Evolutionary conservation across 257 asterid species (phyloP).

Genomic region (Fraxinus anomala): DNA sequence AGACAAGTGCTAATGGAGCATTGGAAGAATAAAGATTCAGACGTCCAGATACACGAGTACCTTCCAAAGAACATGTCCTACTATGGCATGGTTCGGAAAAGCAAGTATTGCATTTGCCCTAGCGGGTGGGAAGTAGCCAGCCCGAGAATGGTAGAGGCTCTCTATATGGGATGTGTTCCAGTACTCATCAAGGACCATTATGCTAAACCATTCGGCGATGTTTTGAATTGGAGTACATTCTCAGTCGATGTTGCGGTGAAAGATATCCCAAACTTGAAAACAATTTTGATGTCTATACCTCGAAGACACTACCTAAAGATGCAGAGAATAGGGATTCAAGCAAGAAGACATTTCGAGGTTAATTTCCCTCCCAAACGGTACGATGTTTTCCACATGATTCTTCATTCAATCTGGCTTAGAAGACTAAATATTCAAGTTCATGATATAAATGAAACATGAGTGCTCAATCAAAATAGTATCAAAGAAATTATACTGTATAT

Average conservation of each 20-base stretch:
- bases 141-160: slow-evolving; percentile 66
- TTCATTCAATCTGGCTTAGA: slow-evolving; percentile 61
- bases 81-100: slow-evolving; percentile 52
- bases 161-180: slow-evolving; percentile 60
- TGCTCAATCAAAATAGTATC: too few species aligned
- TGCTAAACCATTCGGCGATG: slow-evolving; percentile 53
- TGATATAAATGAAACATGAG: slow-evolving; percentile 29
- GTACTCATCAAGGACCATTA: slow-evolving; percentile 55
- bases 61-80: slow-evolving; percentile 46
- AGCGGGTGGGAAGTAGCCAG: slow-evolving; percentile 69
- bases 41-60: slow-evolving; percentile 45
- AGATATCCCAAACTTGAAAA: slow-evolving; percentile 47
- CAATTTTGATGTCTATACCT: slow-evolving; percentile 42
- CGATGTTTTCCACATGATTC: slow-evolving; percentile 62
- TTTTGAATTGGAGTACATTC: slow-evolving; percentile 52
- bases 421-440: slow-evolving; percentile 51
- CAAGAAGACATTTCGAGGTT: slow-evolving; percentile 55
- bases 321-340: slow-evolving; percentile 45
- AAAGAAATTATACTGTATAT: too few species aligned
- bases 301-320: slow-evolving; percentile 32
- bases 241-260: slow-evolving; percentile 39
- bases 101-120: slow-evolving; percentile 62
- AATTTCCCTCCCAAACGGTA: slow-evolving; percentile 53
- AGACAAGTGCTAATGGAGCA: slow-evolving; percentile 52
- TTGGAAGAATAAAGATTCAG: slow-evolving; percentile 44